phyloP scores from a whole-genome alignment of 495 filamentous ascomycete species.

The Hypoxylon crocopeplum region DNA sequence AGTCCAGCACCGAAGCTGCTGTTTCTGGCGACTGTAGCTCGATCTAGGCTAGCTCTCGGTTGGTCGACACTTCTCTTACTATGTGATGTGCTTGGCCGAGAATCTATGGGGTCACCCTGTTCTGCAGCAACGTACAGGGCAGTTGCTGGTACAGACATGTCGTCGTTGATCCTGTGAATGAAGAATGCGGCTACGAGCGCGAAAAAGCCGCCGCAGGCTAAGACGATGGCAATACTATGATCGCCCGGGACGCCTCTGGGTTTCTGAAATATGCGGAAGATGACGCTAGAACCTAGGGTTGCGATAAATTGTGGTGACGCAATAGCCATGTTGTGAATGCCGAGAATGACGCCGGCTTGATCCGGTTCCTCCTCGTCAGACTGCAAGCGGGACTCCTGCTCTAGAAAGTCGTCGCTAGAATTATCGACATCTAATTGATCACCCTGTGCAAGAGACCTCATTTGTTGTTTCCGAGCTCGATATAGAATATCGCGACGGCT shows the following conservation, averaged over 20 bases:
- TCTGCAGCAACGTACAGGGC: slow-evolving; percentile 47
- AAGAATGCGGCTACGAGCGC: slow-evolving; percentile 79
- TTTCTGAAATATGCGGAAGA: slow-evolving; percentile 84
- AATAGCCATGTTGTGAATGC: slow-evolving; percentile 91
- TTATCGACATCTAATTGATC: slow-evolving; percentile 1
- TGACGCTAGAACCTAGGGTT: slow-evolving; percentile 77
- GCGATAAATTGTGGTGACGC: slow-evolving; percentile 88
- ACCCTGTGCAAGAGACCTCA: slow-evolving; percentile 30
- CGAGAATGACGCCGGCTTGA: slow-evolving; percentile 87
- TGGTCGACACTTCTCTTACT: slow-evolving; percentile 42
- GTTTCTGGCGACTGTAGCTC: slow-evolving; percentile 52
- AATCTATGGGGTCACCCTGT: slow-evolving; percentile 44
- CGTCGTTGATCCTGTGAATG: slow-evolving; percentile 56
- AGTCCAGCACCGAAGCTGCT: slow-evolving; percentile 54
- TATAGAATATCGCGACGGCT: slow-evolving; percentile 74
- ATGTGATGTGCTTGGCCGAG: slow-evolving; percentile 37
- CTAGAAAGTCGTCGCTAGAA: slow-evolving; percentile 13
- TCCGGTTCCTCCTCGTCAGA: slow-evolving; percentile 61
- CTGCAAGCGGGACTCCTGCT: slow-evolving; percentile 36
- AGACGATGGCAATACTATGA: slow-evolving; percentile 82
- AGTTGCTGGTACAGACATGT: slow-evolving; percentile 45
- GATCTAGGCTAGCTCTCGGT: slow-evolving; percentile 50
- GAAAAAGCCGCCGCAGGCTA: slow-evolving; percentile 79
- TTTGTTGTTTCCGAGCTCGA: slow-evolving; percentile 56
- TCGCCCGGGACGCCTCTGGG: slow-evolving; percentile 81